Percentiles rank a stretch among this genome's conserved stretches.
phyloP scores from a whole-genome alignment of 2,329 filamentous ascomycete genomes.

The Exophiala viscosa region DNA sequence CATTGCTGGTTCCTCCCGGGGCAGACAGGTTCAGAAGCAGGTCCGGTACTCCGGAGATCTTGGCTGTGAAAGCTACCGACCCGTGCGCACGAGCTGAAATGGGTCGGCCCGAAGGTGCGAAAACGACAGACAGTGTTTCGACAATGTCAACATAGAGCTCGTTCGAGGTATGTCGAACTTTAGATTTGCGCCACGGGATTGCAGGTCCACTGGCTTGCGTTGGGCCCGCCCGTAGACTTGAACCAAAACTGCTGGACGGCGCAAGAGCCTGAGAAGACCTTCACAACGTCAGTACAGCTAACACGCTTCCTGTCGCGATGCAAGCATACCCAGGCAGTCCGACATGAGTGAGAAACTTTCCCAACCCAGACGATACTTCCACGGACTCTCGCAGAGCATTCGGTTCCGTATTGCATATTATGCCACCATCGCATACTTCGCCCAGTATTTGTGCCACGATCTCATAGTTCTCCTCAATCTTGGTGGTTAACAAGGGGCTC shows the following conservation, averaged over 20 bases:
- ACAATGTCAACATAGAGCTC: constrained; percentile 96
- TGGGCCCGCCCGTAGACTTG: constrained; percentile 33
- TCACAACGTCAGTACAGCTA: constrained; percentile 14
- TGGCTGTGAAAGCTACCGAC: constrained; percentile 89
- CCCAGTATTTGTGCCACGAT: constrained; percentile 86
- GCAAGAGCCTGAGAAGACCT: constrained; percentile 42
- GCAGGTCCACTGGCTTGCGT: constrained; percentile 43
- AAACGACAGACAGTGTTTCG: constrained; percentile 79
- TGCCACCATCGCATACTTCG: constrained; percentile 94
- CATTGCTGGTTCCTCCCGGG: constrained; percentile 72
- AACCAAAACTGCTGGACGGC: constrained; percentile 39
- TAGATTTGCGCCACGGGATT: constrained; percentile 85
- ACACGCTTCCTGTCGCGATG: neutral
- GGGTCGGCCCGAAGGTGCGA: constrained; percentile 84
- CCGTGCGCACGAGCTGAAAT: constrained; percentile 85
- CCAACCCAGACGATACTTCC: constrained; percentile 85
- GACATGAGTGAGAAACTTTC: constrained; percentile 82
- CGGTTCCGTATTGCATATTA: constrained; percentile 84
- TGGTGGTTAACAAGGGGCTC: constrained; percentile 75
- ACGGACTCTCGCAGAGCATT: constrained; percentile 90
- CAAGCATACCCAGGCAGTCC: constrained; percentile 66
- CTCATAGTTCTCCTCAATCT: constrained; percentile 88
- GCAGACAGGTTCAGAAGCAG: constrained; percentile 76
- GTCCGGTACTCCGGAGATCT: constrained; percentile 91
- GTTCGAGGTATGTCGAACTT: constrained; percentile 93